phyloP scores from a whole-genome alignment of 345 rosid genomes.

The Syzygium grande region DNA sequence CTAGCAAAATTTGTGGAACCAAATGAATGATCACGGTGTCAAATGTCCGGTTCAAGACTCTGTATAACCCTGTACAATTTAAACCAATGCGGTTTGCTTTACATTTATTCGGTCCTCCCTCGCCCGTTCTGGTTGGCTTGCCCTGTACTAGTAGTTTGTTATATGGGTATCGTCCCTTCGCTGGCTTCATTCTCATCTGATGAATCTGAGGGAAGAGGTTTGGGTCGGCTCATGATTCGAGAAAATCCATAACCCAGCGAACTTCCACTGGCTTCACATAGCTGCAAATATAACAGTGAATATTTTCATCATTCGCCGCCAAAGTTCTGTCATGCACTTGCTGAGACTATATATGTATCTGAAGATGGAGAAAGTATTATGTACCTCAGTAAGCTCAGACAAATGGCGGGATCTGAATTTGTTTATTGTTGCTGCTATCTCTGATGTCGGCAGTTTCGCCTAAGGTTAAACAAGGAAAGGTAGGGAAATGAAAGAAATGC shows the following conservation, averaged over 20 bases:
- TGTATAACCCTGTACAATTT: neutral
- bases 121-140: neutral
- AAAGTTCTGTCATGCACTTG: neutral
- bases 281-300: slow-evolving; percentile 30
- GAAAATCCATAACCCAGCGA: slow-evolving; percentile 95
- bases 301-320: neutral
- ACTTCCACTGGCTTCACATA: slow-evolving; percentile 79
- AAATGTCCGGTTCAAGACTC: neutral
- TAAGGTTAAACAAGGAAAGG: neutral
- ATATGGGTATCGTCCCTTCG: slow-evolving; percentile 77
- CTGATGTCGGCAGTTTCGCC: slow-evolving; percentile 43
- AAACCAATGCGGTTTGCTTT: neutral
- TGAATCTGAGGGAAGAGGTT: slow-evolving; percentile 41
- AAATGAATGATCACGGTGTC: neutral
- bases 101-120: neutral
- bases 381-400: slow-evolving; percentile 90
- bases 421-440: slow-evolving; percentile 84
- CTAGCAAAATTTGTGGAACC: neutral
- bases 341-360: neutral
- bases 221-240: slow-evolving; percentile 51
- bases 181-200: slow-evolving; percentile 58
- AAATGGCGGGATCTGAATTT: slow-evolving; percentile 92
- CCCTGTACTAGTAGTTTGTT: slow-evolving; percentile 2
- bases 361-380: neutral
- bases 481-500: neutral